Percentiles rank a stretch among this genome's conserved stretches.
Conservation (phyloP, 768 basidiomycete species). For the Lentinula boryana region DNA sequence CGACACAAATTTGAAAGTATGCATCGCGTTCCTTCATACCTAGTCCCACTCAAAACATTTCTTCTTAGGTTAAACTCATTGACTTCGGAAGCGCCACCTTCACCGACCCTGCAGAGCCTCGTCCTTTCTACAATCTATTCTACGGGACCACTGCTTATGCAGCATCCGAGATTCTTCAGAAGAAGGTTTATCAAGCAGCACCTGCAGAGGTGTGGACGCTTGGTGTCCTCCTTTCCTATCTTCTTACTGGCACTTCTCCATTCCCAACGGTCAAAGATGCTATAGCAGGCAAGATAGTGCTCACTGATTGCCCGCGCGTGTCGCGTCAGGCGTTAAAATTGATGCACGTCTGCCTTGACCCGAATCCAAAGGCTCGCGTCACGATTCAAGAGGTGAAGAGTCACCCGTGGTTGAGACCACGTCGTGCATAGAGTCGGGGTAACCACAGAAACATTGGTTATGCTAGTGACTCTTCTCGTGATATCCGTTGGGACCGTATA, state of each 20-base stretch:
- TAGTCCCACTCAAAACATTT: neutral
- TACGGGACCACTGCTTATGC: constrained; percentile 96
- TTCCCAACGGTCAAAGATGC: constrained; percentile 86
- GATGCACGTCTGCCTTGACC: constrained; percentile 76
- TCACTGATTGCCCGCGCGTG: constrained; percentile 36
- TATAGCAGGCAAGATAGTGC: constrained; percentile 55
- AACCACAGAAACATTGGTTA: neutral
- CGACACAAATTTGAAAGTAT: constrained; percentile 64
- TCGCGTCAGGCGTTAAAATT: constrained; percentile 51
- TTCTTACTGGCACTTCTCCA: constrained; percentile 88
- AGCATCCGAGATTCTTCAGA: constrained; percentile 87
- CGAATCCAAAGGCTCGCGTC: constrained; percentile 74
- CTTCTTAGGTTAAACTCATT: constrained; percentile 78
- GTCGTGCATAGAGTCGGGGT: neutral
- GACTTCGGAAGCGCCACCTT: constrained; percentile 91
- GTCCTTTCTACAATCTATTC: constrained; percentile 71
- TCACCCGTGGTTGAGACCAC: constrained; percentile 76
- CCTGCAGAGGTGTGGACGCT: constrained; percentile 97
- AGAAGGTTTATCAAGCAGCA: constrained; percentile 84
- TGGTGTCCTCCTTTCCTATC: constrained; percentile 90
- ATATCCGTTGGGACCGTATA: neutral
- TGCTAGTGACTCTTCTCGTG: neutral
- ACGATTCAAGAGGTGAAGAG: constrained; percentile 74
- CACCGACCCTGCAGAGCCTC: constrained; percentile 54
- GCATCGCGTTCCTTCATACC: constrained; percentile 6